phyloP scores from a whole-genome alignment of 768 basidiomycete genomes.

The Termitomyces sp. region DNA sequence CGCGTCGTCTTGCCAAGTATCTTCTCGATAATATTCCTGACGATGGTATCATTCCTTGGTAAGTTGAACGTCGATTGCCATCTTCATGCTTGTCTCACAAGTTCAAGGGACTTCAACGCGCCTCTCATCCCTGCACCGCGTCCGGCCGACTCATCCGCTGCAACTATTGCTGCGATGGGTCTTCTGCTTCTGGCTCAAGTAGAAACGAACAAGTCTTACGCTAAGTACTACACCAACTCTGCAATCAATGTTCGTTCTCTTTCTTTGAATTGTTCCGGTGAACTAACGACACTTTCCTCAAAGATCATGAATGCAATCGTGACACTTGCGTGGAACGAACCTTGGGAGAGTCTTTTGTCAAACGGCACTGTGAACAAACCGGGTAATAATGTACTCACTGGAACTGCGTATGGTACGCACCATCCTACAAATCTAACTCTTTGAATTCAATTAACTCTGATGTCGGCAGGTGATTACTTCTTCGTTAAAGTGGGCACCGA shows the following conservation, averaged over 20 bases:
- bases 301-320: too few relatives aligned
- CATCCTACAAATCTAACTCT: not conserved
- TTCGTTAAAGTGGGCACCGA: slow-evolving; percentile 8
- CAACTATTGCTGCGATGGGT: slow-evolving; percentile 58
- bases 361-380: slow-evolving; percentile 21
- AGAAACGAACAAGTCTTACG: slow-evolving; percentile 32
- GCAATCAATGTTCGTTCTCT: slow-evolving; percentile 42
- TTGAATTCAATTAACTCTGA: not conserved
- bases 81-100: not conserved
- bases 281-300: too few relatives aligned
- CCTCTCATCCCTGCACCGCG: slow-evolving; percentile 51
- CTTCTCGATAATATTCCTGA: slow-evolving; percentile 56
- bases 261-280: too few relatives aligned
- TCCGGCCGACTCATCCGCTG: slow-evolving; percentile 70
- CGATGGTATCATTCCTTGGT: slow-evolving; percentile 69
- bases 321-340: slow-evolving; percentile 18
- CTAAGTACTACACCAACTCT: slow-evolving; percentile 46
- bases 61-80: slow-evolving; percentile 6
- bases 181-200: slow-evolving; percentile 53
- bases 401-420: slow-evolving; percentile 31
- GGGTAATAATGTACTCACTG: slow-evolving; percentile 17
- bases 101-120: slow-evolving; percentile 68
- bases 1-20: slow-evolving; percentile 55
- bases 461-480: slow-evolving; percentile 4
- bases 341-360: slow-evolving; percentile 19